These are phyloP conservation scores for Coniferiporia weirii DNA, from an alignment of 1,284 basidiomycete genomes.

Conservation along the genomic window DNA sequence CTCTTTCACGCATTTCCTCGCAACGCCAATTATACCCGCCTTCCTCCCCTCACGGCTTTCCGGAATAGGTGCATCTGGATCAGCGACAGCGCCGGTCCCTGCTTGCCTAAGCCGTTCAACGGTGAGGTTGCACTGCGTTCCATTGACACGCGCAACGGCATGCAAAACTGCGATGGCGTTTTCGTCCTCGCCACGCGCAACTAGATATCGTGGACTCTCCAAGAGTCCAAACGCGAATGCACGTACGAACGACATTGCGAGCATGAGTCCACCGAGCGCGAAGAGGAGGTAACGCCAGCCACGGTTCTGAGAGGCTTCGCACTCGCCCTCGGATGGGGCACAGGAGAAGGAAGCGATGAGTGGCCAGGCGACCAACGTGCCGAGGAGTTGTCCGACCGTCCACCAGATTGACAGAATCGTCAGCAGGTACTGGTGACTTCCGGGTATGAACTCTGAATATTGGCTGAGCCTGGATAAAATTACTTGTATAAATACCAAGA, in stretches of 20 bases:
- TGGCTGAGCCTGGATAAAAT: constrained; percentile 1
- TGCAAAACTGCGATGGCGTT: constrained; percentile 59
- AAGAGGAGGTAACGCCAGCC: constrained; percentile 54
- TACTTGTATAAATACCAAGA: not conserved
- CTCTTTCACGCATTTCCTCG: constrained; percentile 36
- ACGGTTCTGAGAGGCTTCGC: constrained; percentile 42
- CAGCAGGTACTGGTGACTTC: constrained; percentile 56
- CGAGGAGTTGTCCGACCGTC: constrained; percentile 57
- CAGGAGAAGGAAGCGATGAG: constrained; percentile 62
- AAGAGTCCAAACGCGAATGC: constrained; percentile 55
- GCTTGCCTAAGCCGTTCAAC: constrained; percentile 37
- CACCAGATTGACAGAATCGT: constrained; percentile 63
- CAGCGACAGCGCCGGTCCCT: constrained; percentile 18
- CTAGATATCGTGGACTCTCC: constrained; percentile 60
- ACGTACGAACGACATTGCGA: constrained; percentile 52
- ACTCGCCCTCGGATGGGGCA: constrained; percentile 31
- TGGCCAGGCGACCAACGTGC: constrained; percentile 61
- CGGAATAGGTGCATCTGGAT: not conserved
- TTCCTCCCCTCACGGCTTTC: constrained; percentile 16
- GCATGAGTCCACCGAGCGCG: constrained; percentile 41
- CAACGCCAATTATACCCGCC: constrained; percentile 21
- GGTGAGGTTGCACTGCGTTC: constrained; percentile 33
- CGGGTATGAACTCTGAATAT: constrained; percentile 49
- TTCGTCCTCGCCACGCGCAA: constrained; percentile 55
- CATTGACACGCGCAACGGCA: constrained; percentile 58